Evolutionary conservation across 345 rosid species (phyloP), one percentile per base, ranked within the genome.

Genomic region (Xanthoceras sorbifolium): DNA sequence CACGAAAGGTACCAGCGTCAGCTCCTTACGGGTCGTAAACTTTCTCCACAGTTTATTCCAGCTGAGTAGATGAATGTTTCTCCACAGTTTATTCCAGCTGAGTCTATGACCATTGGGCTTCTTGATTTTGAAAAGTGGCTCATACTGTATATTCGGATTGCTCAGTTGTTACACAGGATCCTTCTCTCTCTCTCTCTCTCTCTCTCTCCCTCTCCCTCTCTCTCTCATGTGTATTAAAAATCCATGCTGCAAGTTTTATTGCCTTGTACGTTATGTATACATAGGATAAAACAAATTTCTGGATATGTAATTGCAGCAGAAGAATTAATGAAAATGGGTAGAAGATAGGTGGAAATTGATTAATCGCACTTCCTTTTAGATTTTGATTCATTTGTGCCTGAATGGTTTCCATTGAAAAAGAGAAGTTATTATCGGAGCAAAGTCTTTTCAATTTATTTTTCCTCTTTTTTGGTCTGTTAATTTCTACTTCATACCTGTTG

Each of bases 1-100:
- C 84, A n/a, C 78, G 89, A 80, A 90, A 87, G 79, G 75, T 76
- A 72, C 20, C 70, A 2, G 26, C 76, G 22, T 40, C 72, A 22
- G 74, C 84, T 48, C 38, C 86, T 65, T 75, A 80, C 60, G 70
- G 80, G 46, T 80, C 78, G 40, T 77, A 72, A 78, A 77, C 20
- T 34, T 46, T 59, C 29, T 64, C 36, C 15, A 18, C 32, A 42
- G 63, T 32, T 74, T 60, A 65, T 70, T 65, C 42, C 42, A 17
- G 54, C 34, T 40, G 85, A 74, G 71, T 76, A 36, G 46, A 62
- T 44, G 61, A 29, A n/a, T n/a, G n/a, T 34, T 46, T 59, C 29
- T 64, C 36, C 15, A 18, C 32, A 42, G 63, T 32, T 74, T 60
- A 65, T 70, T 65, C 42, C 42, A 17, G 54, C 34, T 40, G 85